Percentiles rank a stretch among this genome's conserved stretches.
Conservation (phyloP, 2,329 filamentous ascomycete species). For the Aspergillus texensis region DNA sequence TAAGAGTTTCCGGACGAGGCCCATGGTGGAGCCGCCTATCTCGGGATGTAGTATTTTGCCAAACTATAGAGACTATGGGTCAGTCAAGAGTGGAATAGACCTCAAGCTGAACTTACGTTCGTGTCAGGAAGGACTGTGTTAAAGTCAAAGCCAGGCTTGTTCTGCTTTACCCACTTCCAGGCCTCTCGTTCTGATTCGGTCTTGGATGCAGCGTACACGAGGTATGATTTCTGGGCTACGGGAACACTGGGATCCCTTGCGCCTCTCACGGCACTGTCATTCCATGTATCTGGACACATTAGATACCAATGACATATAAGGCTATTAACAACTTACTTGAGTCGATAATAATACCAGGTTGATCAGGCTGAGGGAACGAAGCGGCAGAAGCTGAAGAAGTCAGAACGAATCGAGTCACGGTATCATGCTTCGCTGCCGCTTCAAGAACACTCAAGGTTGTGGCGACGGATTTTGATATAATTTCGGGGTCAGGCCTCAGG, state of each 20-base stretch:
- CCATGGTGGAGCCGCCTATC: background rate
- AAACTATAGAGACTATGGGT: background rate
- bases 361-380: background rate
- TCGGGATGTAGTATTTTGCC: slow-evolving; percentile 3
- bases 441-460: background rate
- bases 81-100: background rate
- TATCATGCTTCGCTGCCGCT: background rate
- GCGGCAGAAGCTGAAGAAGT: background rate
- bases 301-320: background rate
- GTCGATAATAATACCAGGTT: background rate
- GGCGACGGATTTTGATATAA: slow-evolving; percentile 40
- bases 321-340: background rate
- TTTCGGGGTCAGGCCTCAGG: slow-evolving; percentile 44
- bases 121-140: slow-evolving; percentile 42
- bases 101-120: slow-evolving; percentile 24
- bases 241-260: slow-evolving; percentile 3
- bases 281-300: slow-evolving; percentile 14
- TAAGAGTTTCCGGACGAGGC: slow-evolving; percentile 2
- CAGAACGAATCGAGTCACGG: background rate
- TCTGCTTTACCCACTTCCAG: slow-evolving; percentile 51
- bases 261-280: slow-evolving; percentile 6
- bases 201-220: slow-evolving; percentile 46
- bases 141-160: slow-evolving; percentile 48
- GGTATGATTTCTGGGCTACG: background rate
- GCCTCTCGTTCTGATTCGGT: slow-evolving; percentile 49